Evolutionary conservation across 2,329 filamentous ascomycete genomes (phyloP).

Genomic region (Fusarium tjaetaba): DNA sequence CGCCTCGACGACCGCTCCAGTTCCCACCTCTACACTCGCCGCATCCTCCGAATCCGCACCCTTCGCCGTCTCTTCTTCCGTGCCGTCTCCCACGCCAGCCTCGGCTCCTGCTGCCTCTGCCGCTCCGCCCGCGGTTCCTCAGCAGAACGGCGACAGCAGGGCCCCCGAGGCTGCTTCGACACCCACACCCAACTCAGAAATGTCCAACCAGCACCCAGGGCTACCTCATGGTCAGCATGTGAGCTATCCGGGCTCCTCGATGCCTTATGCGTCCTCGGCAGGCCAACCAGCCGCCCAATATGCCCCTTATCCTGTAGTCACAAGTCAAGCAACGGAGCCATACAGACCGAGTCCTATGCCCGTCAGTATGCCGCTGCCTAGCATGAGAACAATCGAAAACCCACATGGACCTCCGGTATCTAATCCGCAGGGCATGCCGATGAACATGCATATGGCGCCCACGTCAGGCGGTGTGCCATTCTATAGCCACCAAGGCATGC

Average conservation of each 20-base stretch:
- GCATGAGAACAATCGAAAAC: slow-evolving; percentile 54
- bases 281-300: slow-evolving; percentile 44
- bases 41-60: slow-evolving; percentile 27
- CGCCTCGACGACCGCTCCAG: slow-evolving; percentile 31
- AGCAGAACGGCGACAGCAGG: slow-evolving; percentile 49
- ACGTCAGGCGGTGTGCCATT: slow-evolving; percentile 52
- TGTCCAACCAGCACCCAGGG: slow-evolving; percentile 49
- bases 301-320: slow-evolving; percentile 45
- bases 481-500: slow-evolving; percentile 54
- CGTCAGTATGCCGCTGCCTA: slow-evolving; percentile 50
- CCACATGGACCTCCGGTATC: slow-evolving; percentile 42
- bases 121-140: slow-evolving; percentile 31
- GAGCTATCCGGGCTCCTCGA: slow-evolving; percentile 44
- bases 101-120: slow-evolving; percentile 31
- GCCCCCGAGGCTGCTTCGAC: slow-evolving; percentile 41
- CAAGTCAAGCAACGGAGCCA: slow-evolving; percentile 42
- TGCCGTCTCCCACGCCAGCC: slow-evolving; percentile 26
- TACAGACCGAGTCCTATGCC: slow-evolving; percentile 45
- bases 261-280: slow-evolving; percentile 38
- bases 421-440: slow-evolving; percentile 52
- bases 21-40: slow-evolving; percentile 26
- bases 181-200: slow-evolving; percentile 41
- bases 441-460: slow-evolving; percentile 46
- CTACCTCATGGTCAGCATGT: slow-evolving; percentile 44
- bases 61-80: slow-evolving; percentile 22